Evolutionary conservation across 495 filamentous ascomycete genomes (phyloP), one percentile per base, ranked within the genome.

Genomic region (Lepraria neglecta): DNA sequence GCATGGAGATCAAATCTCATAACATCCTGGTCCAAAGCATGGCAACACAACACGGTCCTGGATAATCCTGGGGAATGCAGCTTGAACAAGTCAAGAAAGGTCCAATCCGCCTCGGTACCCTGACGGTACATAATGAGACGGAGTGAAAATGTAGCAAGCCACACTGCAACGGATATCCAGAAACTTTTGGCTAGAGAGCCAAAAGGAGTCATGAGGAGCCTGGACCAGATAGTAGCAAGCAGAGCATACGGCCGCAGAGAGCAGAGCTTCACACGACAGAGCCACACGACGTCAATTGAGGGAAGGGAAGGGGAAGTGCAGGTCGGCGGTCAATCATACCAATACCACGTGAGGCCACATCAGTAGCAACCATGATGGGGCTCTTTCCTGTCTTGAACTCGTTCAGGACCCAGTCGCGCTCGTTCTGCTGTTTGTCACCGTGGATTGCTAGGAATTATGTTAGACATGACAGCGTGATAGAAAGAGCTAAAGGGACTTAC

Each of bases 361-460:
- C 94, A 31, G 94, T 98, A 27, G 94, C 94, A 60, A 98, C 90
- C 74, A 98, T 82, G 62, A 96, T 83, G 53, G 88, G 88, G 62
- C 90, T 92, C 64, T 85, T 82, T 77, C 94, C 92, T 67, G 90
- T 91, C 85, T 97, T 98, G 83, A 98, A 98, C 74, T 98, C 94
- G 72, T 97, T 95, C 73, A 98, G 80, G 68, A 98, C 94, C 94
- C 94, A 98, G 78, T 98, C 94, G 78, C 94, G 91, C 77, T 98
- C 94, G 72, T 97, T 95, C 73, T 98, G 94, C 70, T 96, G 92
- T 80, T 98, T 98, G 82, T 98, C 94, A 70, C 94, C 94, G 80
- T 98, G 94, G 68, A 98, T 98, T 53, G 94, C 91, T 91, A 62
- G 38, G 31, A 14, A 40, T 38, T 6, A 55, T 31, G 74, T 88